Evolutionary conservation across 2,329 filamentous ascomycete species (phyloP), one percentile per base, ranked within the genome.

Genomic region (Hysterium pulicare): DNA sequence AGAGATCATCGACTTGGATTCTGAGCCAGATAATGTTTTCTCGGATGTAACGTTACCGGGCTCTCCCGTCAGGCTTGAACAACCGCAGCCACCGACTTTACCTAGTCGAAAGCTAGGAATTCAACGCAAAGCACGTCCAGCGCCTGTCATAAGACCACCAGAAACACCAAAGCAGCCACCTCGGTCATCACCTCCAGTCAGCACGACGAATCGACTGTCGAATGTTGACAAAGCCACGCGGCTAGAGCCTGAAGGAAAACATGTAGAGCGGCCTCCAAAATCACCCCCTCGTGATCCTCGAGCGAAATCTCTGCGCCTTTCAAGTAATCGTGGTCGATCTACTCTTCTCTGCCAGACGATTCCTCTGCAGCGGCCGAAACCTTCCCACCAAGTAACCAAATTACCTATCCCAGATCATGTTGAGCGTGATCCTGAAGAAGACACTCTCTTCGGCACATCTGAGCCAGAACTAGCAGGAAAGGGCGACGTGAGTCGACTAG

Each of bases 291-390:
- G 47, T 10, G 50, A 51, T 13, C 60, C 48, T 34, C 62, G 53
- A 42, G 50, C 57, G 2, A 70, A 63, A 44, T 54, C 63, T 3
- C 44, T 74, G 22, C 66, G 67, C 2, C 50, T 74, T 7, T 57
- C 67, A 10, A 53, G 55, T 4, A 65, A 61, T n/a, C 57, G 59
- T 7, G 67, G 64, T 13, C 66, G 68, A 44, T 70, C 66, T 26
- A 71, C 62, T 43, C 52, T 75, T 10, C 47, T 73, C 1, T 74
- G 70, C 41, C 68, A 73, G 40, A 53, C 64, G n/a, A 50, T 63
- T 15, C 52, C 55, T n/a, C 48, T 40, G 20, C 48, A 47, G 33
- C 39, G 21, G 2, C 11, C 26, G 20, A 31, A 28, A 40, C 2
- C 20, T 19, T 31, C 38, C 5, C 9, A n/a, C 15, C 23, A 40